A percentile compares a stretch with the other conserved stretches of the same genome.
Evolutionary conservation across 441 rosid genomes (phyloP).

Genomic region (Sinapis alba): DNA sequence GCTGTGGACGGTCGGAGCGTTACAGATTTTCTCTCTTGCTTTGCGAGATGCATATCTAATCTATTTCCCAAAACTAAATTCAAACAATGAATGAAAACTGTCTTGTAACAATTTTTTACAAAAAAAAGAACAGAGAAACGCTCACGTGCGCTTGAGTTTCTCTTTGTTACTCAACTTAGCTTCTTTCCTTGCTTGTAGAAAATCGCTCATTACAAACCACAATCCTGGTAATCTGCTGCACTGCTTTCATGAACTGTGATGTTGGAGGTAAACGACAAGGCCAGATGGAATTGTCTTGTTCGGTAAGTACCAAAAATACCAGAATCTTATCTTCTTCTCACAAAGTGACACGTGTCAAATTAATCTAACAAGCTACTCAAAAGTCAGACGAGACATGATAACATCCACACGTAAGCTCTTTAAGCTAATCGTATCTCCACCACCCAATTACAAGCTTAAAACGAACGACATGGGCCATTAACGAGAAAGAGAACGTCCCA

Average conservation of each 20-base stretch:
- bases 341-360: slow-evolving; percentile 19
- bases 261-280: slow-evolving; percentile 65
- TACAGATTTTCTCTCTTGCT: too few species aligned
- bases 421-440: slow-evolving; percentile 32
- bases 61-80: slow-evolving; percentile 66
- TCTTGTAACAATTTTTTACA: not conserved
- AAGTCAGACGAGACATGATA: slow-evolving; percentile 26
- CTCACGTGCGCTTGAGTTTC: slow-evolving; percentile 37
- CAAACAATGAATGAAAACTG: not conserved
- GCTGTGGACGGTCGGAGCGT: too few species aligned
- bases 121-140: not conserved
- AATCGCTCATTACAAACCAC: slow-evolving; percentile 57
- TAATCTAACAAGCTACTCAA: slow-evolving; percentile 13
- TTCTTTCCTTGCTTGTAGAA: slow-evolving; percentile 20
- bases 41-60: slow-evolving; percentile 66
- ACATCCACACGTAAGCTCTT: slow-evolving; percentile 23
- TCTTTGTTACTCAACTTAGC: slow-evolving; percentile 29
- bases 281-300: slow-evolving; percentile 49
- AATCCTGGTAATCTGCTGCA: slow-evolving; percentile 64
- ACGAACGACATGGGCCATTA: slow-evolving; percentile 33
- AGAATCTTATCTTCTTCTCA: slow-evolving; percentile 25
- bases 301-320: not conserved
- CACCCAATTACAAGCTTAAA: slow-evolving; percentile 29
- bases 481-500: slow-evolving; percentile 20
- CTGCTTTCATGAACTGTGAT: slow-evolving; percentile 56